These are phyloP conservation scores for Aspergillus asperescens DNA, from an alignment of 495 filamentous ascomycete species.

Conservation along the genomic window DNA sequence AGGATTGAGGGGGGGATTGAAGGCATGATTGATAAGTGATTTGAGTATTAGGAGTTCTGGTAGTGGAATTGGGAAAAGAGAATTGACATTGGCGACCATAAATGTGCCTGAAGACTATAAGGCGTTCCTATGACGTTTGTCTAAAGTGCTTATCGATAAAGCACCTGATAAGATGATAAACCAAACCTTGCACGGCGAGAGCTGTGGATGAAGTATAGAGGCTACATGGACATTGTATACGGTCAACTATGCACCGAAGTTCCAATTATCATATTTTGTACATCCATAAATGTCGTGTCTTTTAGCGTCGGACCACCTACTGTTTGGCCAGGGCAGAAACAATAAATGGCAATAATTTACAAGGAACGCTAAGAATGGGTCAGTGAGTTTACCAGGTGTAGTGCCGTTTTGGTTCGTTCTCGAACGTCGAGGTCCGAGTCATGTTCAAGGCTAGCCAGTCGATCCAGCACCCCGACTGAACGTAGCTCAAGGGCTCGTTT, in stretches of 20 bases:
- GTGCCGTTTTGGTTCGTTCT: conserved; percentile 75
- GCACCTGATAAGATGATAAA: not conserved
- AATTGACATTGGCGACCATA: not conserved
- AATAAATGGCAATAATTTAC: not conserved
- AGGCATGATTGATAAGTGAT: conserved; percentile 2
- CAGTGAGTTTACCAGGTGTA: conserved; percentile 55
- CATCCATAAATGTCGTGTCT: not conserved
- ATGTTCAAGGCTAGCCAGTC: conserved; percentile 56
- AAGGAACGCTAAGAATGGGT: conserved; percentile 21
- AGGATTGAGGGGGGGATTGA: conserved; percentile 55
- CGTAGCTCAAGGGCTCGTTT: conserved; percentile 62
- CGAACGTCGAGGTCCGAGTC: conserved; percentile 80
- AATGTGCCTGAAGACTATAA: not conserved
- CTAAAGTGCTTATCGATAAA: conserved; percentile 23
- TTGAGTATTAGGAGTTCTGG: not conserved
- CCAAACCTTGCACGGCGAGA: too few species aligned
- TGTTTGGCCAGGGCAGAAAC: not conserved
- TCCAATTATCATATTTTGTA: conserved; percentile 3
- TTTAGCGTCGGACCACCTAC: not conserved
- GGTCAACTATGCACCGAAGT: too few species aligned
- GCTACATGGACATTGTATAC: not conserved
- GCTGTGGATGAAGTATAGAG: not conserved
- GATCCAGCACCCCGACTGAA: conserved; percentile 63
- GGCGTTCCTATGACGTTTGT: conserved; percentile 17
- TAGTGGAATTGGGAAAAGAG: not conserved